Base-by-base conservation (phyloP, 2,329 filamentous ascomycete genomes). In the Cladosporium sp. region DNA sequence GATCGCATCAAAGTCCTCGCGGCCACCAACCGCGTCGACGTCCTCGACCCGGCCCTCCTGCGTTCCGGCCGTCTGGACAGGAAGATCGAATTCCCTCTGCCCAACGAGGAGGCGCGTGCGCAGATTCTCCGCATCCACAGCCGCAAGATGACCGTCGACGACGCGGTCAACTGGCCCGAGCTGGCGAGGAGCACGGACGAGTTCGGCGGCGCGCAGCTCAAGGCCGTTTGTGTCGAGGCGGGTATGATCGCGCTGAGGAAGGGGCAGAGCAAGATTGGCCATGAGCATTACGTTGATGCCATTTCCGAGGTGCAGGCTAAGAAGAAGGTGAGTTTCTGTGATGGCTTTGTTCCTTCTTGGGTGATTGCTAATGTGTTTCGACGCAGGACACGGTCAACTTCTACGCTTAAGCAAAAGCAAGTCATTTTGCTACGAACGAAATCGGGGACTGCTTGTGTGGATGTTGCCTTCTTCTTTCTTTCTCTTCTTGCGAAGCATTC, bases 161-260 rank as follows among this genome's bases (percentile, higher is more conserved):
- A 93, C 65, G 93, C 93, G 47, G 97, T 99, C 76, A 95, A 99
- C 73, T 77, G 99, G 58, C 95, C 82, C 64, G 99, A 99, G 83
- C 95, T 97, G 63, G 93, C 93, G 24, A 93, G 99, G 79, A 97
- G 97, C 82, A 99, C 99, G 93, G 96, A 96, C 66, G 93, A 93
- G 45, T 99, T 93, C 73, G 96, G 91, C 3, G 93, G 93, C 54
- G 93, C 93, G 49, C 93, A 99, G 74, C 74, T 99, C 62, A 99
- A 99, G 83, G 93, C 93, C 76, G 93, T 99, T 42, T 99, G 93
- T 71, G 99, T 93, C 40, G 93, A 99, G 73, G 90, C 93, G 2
- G 93, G 93, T 64, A 99, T 99, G 93, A 99, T 93, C 68, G 93
- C 93, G 12, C 79, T 99, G 58, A 85, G 93, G 61, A 93, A 99